Conservation (phyloP, 768 basidiomycete species). For the Boletellus sp. region DNA sequence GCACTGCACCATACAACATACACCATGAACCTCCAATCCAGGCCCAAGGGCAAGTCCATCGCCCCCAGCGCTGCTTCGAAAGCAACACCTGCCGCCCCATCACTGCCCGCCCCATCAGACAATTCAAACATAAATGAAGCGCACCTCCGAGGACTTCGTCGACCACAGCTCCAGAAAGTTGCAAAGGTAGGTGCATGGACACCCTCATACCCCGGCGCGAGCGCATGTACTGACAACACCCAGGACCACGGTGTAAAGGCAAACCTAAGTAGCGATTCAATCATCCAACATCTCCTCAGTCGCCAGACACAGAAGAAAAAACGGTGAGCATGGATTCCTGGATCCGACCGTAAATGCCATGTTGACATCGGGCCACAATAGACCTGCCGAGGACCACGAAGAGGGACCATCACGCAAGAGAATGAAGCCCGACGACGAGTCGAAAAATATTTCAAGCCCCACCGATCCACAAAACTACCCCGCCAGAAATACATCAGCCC, state of each 20-base stretch:
- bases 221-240: neutral
- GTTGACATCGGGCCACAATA: neutral
- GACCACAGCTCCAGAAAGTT: conserved; percentile 24
- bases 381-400: conserved; percentile 6
- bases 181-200: conserved; percentile 16
- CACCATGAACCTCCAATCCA: neutral
- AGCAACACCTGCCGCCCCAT: neutral
- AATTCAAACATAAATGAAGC: conserved; percentile 7
- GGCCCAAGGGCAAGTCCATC: conserved; percentile 1
- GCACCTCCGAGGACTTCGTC: conserved; percentile 23
- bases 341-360: neutral
- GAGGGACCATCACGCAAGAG: conserved; percentile 17
- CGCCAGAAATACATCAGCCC: neutral
- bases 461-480: neutral
- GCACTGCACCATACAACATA: conserved; percentile 3
- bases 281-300: conserved; percentile 21
- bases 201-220: neutral
- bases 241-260: conserved; percentile 20
- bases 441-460: neutral
- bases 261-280: conserved; percentile 26
- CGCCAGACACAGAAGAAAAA: conserved; percentile 7
- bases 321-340: conserved; percentile 6
- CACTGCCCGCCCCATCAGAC: neutral
- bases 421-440: neutral
- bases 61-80: neutral